phyloP scores from a whole-genome alignment of 441 rosid species.

The Pelargonium fulgidum region DNA sequence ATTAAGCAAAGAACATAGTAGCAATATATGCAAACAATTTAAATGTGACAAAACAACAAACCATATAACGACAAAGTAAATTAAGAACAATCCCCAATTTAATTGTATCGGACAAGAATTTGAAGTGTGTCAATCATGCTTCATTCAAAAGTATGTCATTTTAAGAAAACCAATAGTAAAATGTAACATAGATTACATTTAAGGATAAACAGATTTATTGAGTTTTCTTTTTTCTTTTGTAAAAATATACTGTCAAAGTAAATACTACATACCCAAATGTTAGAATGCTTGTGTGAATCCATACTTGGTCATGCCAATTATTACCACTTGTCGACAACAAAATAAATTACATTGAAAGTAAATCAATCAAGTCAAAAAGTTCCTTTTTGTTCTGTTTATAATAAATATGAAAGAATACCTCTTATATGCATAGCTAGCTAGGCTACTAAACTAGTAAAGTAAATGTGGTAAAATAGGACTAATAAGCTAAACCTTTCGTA shows the following conservation, averaged over 20 bases:
- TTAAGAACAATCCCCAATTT: neutral
- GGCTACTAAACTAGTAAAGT: neutral
- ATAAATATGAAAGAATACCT: too few species aligned
- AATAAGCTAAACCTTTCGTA: neutral
- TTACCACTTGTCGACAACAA: neutral
- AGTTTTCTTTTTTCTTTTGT: too few species aligned
- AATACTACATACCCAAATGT: neutral
- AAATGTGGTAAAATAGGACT: neutral
- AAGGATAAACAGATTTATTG: neutral
- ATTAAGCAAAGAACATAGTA: neutral
- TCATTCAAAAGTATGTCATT: neutral
- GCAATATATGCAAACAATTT: neutral
- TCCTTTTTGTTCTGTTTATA: neutral
- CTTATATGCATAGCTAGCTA: neutral
- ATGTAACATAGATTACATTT: neutral
- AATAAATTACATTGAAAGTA: neutral
- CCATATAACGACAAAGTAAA: neutral
- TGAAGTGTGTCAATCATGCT: neutral
- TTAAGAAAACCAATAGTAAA: neutral
- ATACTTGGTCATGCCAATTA: neutral
- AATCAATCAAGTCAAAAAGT: neutral
- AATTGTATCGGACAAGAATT: neutral
- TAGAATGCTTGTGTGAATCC: neutral
- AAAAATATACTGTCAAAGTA: neutral
- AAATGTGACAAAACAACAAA: neutral